Percentiles rank a stretch among this genome's conserved stretches.
These are phyloP conservation scores for Chondrostereum purpureum DNA, from an alignment of 1,284 basidiomycete genomes.

Conservation along the genomic window DNA sequence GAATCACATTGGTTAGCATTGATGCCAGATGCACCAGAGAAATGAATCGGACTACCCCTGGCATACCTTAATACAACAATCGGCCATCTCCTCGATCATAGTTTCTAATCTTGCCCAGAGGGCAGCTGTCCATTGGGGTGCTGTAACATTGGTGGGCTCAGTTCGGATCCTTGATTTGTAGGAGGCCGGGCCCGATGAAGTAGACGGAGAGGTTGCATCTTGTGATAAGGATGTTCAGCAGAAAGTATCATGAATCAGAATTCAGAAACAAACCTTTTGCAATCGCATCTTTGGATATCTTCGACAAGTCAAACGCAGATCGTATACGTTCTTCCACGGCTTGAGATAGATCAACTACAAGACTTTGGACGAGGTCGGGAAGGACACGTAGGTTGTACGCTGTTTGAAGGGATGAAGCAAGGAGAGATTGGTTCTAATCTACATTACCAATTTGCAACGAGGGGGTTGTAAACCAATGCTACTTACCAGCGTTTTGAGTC, in stretches of 20 bases:
- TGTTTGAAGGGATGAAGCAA: conserved; percentile 90
- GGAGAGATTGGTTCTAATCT: conserved; percentile 77
- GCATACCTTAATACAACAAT: conserved; percentile 81
- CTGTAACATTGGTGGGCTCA: conserved; percentile 78
- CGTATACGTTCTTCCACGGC: conserved; percentile 78
- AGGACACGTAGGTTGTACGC: conserved; percentile 88
- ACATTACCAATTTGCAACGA: neutral
- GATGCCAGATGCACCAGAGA: neutral
- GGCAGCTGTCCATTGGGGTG: conserved; percentile 75
- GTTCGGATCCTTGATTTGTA: conserved; percentile 80
- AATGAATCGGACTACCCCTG: conserved; percentile 4
- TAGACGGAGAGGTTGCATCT: conserved; percentile 30
- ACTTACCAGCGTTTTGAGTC: conserved; percentile 68
- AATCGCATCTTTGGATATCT: conserved; percentile 77
- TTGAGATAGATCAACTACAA: conserved; percentile 78
- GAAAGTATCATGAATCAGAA: conserved; percentile 4
- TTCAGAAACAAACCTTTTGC: conserved; percentile 53
- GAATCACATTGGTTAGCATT: neutral
- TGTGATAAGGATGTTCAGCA: conserved; percentile 5
- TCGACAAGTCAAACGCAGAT: conserved; percentile 78
- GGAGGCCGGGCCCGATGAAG: conserved; percentile 33
- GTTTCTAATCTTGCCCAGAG: conserved; percentile 81
- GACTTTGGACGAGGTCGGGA: conserved; percentile 74
- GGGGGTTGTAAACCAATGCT: conserved; percentile 2
- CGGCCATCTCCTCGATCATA: conserved; percentile 84